Evolutionary conservation across 768 basidiomycete genomes (phyloP).

Genomic region (Paxillus involutus): DNA sequence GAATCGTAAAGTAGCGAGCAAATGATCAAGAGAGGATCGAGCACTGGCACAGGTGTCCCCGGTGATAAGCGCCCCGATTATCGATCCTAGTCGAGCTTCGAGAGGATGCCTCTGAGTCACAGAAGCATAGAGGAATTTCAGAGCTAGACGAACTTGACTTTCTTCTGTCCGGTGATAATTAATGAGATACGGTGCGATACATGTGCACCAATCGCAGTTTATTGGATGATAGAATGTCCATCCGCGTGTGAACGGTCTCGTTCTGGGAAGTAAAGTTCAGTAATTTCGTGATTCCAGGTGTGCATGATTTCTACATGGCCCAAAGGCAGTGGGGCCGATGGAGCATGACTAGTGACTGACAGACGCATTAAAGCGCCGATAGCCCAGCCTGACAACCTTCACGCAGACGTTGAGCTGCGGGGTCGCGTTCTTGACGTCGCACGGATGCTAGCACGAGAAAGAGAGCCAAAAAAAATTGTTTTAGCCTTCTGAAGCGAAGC

Average conservation of each 20-base stretch:
- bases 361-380: too few relatives aligned
- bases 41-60: background rate
- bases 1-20: background rate
- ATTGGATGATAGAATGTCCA: slow-evolving; percentile 9
- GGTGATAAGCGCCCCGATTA: slow-evolving; percentile 24
- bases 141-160: slow-evolving; percentile 18
- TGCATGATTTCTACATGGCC: background rate
- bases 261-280: slow-evolving; percentile 14
- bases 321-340: slow-evolving; percentile 1
- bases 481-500: slow-evolving; percentile 5
- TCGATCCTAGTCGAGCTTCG: slow-evolving; percentile 24
- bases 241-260: slow-evolving; percentile 16
- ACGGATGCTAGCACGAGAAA: background rate
- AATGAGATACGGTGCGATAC: slow-evolving; percentile 14
- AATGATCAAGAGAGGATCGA: background rate
- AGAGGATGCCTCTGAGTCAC: slow-evolving; percentile 17
- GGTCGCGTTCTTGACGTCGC: background rate
- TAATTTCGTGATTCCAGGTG: slow-evolving; percentile 12
- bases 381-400: too few relatives aligned
- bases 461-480: background rate
- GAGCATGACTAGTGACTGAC: background rate
- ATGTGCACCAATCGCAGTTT: slow-evolving; percentile 10
- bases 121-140: slow-evolving; percentile 25
- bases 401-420: too few relatives aligned
- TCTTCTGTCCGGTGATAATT: slow-evolving; percentile 13